Evolutionary conservation across 2,329 filamentous ascomycete species (phyloP).

Genomic region (Fusarium sp.): DNA sequence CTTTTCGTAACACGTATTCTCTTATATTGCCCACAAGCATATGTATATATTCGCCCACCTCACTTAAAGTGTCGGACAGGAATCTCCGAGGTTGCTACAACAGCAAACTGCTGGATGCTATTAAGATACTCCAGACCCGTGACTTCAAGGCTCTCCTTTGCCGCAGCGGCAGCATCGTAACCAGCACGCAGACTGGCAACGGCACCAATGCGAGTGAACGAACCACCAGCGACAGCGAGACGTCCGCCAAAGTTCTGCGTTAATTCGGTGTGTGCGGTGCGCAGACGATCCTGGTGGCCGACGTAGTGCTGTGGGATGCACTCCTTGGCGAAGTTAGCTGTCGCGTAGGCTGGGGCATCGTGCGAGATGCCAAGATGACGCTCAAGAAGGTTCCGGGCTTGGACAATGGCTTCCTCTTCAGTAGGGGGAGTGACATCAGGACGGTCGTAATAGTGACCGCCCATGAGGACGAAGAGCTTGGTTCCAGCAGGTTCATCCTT

Average conservation of each 20-base stretch:
- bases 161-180: conserved; percentile 45
- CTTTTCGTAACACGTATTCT: background rate
- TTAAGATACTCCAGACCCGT: conserved; percentile 48
- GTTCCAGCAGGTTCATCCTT: conserved; percentile 73
- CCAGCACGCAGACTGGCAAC: conserved; percentile 62
- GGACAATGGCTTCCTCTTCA: conserved; percentile 71
- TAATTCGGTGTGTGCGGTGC: conserved; percentile 65
- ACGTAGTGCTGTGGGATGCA: conserved; percentile 94
- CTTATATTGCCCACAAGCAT: background rate
- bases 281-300: conserved; percentile 76
- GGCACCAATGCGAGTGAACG: conserved; percentile 64
- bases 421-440: conserved; percentile 59
- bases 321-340: conserved; percentile 69
- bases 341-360: conserved; percentile 68
- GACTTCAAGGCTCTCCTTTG: conserved; percentile 34
- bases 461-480: conserved; percentile 93
- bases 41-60: background rate
- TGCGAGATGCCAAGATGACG: conserved; percentile 78
- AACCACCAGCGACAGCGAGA: conserved; percentile 71
- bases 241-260: conserved; percentile 67
- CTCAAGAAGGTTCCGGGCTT: conserved; percentile 76
- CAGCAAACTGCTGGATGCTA: conserved; percentile 38
- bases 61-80: conserved; percentile 41
- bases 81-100: conserved; percentile 41
- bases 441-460: conserved; percentile 86